These are phyloP conservation scores for Lasiodiplodia sp. DNA, from an alignment of 2,329 filamentous ascomycete species.

Conservation along the genomic window DNA sequence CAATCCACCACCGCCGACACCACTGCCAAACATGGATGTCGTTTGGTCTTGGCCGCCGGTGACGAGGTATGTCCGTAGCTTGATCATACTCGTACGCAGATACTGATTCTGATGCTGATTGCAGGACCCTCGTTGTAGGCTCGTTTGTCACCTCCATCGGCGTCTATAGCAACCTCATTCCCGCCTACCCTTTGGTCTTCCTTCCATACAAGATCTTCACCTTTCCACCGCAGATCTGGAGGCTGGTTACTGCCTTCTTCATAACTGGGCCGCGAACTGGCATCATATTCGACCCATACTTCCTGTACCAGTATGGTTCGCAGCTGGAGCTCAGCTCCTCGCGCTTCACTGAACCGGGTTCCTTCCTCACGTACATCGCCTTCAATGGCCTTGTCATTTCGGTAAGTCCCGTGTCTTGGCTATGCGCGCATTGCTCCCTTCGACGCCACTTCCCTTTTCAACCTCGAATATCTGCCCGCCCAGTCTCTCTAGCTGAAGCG, in stretches of 20 bases:
- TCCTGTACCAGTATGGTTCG: conserved; percentile 79
- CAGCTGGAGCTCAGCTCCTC: conserved; percentile 75
- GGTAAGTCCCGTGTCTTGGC: conserved; percentile 66
- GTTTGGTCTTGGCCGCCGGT: conserved; percentile 73
- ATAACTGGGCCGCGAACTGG: conserved; percentile 62
- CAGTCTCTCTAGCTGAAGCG: conserved; percentile 61
- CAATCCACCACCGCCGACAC: neutral
- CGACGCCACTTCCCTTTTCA: conserved; percentile 9
- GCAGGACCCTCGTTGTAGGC: conserved; percentile 71
- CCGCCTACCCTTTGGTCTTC: conserved; percentile 62
- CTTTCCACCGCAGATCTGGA: conserved; percentile 67
- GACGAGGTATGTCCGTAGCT: conserved; percentile 61
- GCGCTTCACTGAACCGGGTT: conserved; percentile 77
- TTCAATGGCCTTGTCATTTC: conserved; percentile 76
- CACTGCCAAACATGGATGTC: conserved; percentile 59
- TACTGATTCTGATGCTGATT: conserved; percentile 22
- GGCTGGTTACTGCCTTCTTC: conserved; percentile 65
- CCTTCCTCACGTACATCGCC: conserved; percentile 80
- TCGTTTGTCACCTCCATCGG: conserved; percentile 69
- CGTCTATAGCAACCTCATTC: conserved; percentile 65
- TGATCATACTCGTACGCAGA: neutral
- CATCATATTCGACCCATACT: conserved; percentile 78
- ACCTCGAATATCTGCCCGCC: conserved; percentile 67
- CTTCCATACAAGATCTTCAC: conserved; percentile 61
- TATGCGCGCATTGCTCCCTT: neutral